Conservation (phyloP, 805 yeast genomes). For the Zygoascus bituminiphila region DNA sequence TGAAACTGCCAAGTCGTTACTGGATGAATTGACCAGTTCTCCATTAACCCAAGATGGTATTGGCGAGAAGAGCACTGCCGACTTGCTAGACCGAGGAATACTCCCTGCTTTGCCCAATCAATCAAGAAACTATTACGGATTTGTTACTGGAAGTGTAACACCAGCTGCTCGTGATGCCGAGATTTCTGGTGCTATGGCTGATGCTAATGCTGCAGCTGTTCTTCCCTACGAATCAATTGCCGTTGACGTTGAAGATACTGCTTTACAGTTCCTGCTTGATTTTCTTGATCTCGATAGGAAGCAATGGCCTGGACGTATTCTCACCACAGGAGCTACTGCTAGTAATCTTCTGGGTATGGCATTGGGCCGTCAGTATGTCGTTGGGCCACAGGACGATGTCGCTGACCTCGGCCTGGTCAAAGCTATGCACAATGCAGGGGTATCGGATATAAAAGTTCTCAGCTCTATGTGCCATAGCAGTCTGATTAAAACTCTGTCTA, state of each 20-base stretch:
- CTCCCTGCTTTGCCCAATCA: conserved; percentile 17
- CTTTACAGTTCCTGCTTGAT: conserved; percentile 14
- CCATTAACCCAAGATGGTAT: not conserved
- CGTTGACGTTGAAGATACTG: conserved; percentile 8
- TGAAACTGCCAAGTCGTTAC: not conserved
- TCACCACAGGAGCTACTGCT: conserved; percentile 23
- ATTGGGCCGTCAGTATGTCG: conserved; percentile 15
- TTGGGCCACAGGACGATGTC: conserved; percentile 3
- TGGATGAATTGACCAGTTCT: not conserved
- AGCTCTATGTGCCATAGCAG: conserved; percentile 16
- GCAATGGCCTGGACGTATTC: conserved; percentile 12
- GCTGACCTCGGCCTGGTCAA: conserved; percentile 15
- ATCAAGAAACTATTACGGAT: conserved; percentile 17
- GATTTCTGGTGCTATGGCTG: conserved; percentile 13
- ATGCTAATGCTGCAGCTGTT: conserved; percentile 13
- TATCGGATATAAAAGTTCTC: conserved; percentile 12
- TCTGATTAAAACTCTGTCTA: conserved; percentile 16
- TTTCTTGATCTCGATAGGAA: conserved; percentile 11
- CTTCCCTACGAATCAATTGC: conserved; percentile 12
- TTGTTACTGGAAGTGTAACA: conserved; percentile 21
- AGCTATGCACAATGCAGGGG: conserved; percentile 12
- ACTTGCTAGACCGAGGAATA: conserved; percentile 2
- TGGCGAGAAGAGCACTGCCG: conserved; percentile 1
- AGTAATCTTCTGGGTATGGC: conserved; percentile 18
- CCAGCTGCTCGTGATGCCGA: conserved; percentile 23